Base-by-base conservation (phyloP, 2,329 filamentous ascomycete genomes). In the Ceratocystis ficicola region DNA sequence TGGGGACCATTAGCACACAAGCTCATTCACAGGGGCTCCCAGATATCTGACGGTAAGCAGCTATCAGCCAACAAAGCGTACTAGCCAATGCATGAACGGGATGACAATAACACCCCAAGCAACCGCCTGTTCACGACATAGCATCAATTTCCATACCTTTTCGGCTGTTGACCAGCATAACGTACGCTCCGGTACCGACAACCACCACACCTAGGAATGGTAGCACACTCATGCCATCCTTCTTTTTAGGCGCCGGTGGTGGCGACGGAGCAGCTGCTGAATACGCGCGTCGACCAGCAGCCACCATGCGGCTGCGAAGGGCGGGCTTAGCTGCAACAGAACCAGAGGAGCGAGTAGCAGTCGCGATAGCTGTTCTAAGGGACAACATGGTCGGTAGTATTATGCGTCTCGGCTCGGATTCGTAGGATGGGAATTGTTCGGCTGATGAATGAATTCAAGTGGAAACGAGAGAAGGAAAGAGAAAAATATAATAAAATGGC, bases 151-250 rank as follows among this genome's bases (percentile, higher is more conserved):
- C 36, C 57, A 75, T 68, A 82, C 81, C 78, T 74, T 76, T 77
- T 69, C 77, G 79, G 69, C 73, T 74, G 68, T 82, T 80, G 62
- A 80, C 77, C 57, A 84, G 73, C 44, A 78, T 72, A 41, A 79
- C 73, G 72, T 83, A 84, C 28, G 78, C 80, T 15, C 76, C 77
- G 6, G 64, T 68, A 25, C 64, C 63, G 8, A 65, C 22, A 32
- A 20, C 66, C 60, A 68, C 60, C 41, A 68, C 44, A 8, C 64
- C 64, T 3, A 68, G 32, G 32, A 68, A 68, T 22, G 66, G 66
- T 55, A 50, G 59, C 60, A 68, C 64, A 12, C 62, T 68, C 64
- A 68, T 68, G 32, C 64, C 64, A 50, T 68, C 41, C 48, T 60
- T 63, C 52, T 66, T 48, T 28, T 63, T 50, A 28, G 61, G 44